Percentiles rank a stretch among this genome's conserved stretches.
Conservation (phyloP, 106 monocot species). For the Allium sativum region DNA sequence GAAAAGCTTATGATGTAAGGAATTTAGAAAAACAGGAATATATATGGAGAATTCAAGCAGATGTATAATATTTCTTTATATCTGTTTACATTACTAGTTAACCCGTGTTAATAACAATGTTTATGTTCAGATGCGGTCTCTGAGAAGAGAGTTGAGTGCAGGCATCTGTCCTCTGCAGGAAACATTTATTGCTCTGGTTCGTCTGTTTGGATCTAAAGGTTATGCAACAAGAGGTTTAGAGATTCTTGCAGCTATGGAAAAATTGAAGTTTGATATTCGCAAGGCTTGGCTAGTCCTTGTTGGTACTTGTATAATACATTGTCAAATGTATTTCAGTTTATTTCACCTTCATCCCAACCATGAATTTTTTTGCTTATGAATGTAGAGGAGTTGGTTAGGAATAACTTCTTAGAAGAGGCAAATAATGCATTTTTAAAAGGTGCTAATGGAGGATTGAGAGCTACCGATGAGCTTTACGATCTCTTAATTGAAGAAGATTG, state of each 20-base stretch:
- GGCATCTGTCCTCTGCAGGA: conserved; percentile 79
- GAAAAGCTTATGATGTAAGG: background rate
- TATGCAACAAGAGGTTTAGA: conserved; percentile 75
- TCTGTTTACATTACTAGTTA: background rate
- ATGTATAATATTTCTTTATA: no score
- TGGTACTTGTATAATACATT: conserved; percentile 30
- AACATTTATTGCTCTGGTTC: conserved; percentile 79
- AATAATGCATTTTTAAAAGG: conserved; percentile 91
- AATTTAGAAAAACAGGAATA: background rate
- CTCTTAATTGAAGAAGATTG: conserved; percentile 91
- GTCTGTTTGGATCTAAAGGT: conserved; percentile 86
- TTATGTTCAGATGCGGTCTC: conserved; percentile 73
- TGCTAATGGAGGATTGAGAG: conserved; percentile 79
- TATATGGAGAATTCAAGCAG: no score
- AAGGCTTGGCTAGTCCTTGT: conserved; percentile 90
- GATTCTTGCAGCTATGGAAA: conserved; percentile 96
- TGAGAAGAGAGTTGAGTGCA: conserved; percentile 87
- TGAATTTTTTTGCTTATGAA: conserved; percentile 4
- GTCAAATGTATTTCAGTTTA: background rate
- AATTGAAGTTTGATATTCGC: conserved; percentile 80
- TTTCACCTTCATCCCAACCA: conserved; percentile 9
- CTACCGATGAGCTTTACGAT: conserved; percentile 89
- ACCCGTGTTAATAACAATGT: no score
- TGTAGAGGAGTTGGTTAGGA: conserved; percentile 80
- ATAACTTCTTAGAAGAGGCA: conserved; percentile 64